phyloP scores from a whole-genome alignment of 225 moss, liverwort and hornwort species.

The Climacium dendroides region DNA sequence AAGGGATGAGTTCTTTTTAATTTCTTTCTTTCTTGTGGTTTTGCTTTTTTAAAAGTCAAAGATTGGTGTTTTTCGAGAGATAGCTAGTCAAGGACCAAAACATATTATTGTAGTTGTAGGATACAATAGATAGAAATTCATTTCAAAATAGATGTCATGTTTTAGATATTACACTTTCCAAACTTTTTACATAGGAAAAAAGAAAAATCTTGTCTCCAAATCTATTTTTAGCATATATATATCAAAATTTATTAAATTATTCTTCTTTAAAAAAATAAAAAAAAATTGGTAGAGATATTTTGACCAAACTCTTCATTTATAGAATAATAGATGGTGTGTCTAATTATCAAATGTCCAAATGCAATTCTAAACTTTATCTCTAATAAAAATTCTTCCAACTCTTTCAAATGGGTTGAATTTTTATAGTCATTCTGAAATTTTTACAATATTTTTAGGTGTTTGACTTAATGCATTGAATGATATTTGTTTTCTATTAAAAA shows the following conservation, averaged over 20 bases:
- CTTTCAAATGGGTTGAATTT: not conserved
- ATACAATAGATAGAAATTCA: too few relatives aligned
- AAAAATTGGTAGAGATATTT: not conserved
- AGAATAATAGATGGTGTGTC: not conserved
- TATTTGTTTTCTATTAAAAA: not conserved
- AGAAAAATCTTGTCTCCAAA: rapidly evolving
- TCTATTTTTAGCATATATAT: not conserved
- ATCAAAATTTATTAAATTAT: not conserved
- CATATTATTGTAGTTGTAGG: too few relatives aligned
- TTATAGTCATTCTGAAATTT: not conserved
- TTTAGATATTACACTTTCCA: too few relatives aligned
- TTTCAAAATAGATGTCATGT: too few relatives aligned
- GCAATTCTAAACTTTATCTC: not conserved
- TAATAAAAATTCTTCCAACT: not conserved
- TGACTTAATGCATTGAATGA: not conserved
- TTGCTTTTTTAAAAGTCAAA: rapidly evolving
- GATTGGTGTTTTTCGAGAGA: too few relatives aligned
- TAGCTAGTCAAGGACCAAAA: too few relatives aligned
- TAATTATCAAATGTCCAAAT: not conserved
- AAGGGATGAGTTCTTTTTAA: rapidly evolving
- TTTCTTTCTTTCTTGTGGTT: not conserved
- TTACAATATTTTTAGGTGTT: not conserved
- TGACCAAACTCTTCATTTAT: not conserved
- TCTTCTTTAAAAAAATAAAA: not conserved
- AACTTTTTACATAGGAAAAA: too few relatives aligned